These are phyloP conservation scores for Hymenoscyphus fructigenus DNA, from an alignment of 2,329 filamentous ascomycete genomes.

Conservation along the genomic window DNA sequence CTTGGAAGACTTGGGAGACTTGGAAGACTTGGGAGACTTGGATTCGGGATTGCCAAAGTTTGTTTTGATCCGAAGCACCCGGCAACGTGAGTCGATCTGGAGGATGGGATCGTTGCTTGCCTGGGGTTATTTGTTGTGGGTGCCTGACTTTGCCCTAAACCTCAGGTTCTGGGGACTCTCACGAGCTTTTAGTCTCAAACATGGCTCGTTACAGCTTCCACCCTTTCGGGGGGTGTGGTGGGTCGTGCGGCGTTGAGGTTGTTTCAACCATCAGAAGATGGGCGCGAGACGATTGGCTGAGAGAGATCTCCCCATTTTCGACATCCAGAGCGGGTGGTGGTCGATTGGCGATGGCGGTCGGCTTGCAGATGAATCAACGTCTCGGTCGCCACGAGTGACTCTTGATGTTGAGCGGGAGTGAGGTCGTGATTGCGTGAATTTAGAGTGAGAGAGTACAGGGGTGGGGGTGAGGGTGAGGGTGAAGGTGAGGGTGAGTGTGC, in stretches of 20 bases:
- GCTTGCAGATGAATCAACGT: not conserved
- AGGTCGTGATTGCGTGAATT: not conserved
- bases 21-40: too few species aligned
- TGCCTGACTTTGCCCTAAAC: not conserved
- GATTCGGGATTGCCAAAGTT: not conserved
- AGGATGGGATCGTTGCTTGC: not conserved
- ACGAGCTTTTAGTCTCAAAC: constrained; percentile 1
- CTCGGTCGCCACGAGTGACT: not conserved
- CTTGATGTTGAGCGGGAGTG: not conserved
- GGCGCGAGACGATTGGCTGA: constrained; percentile 1
- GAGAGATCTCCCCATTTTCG: not conserved
- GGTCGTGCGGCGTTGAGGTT: not conserved
- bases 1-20: too few species aligned
- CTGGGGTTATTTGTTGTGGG: not conserved
- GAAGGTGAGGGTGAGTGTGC: not conserved
- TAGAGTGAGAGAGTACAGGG: not conserved
- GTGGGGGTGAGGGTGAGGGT: not conserved
- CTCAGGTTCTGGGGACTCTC: not conserved
- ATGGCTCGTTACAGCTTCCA: not conserved
- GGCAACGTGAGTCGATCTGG: not conserved
- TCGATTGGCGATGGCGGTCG: not conserved
- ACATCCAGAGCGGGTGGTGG: not conserved
- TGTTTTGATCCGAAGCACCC: not conserved
- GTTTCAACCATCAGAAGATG: not conserved
- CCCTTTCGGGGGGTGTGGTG: not conserved